These are phyloP conservation scores for Antrodiella citrinella DNA, from an alignment of 768 basidiomycete genomes.

Conservation along the genomic window DNA sequence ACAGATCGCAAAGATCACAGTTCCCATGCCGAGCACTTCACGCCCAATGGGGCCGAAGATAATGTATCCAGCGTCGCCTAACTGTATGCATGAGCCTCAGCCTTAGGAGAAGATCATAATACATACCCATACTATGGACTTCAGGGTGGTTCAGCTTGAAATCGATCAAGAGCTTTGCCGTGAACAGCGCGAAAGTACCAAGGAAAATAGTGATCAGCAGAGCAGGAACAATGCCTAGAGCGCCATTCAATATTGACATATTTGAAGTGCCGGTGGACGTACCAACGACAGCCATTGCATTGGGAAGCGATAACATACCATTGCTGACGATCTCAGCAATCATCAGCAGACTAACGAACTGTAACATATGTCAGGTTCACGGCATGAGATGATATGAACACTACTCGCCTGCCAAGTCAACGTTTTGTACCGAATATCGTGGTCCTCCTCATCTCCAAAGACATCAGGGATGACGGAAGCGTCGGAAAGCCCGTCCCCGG, in stretches of 20 bases:
- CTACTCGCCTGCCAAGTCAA: slow-evolving; percentile 39
- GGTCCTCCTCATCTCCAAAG: slow-evolving; percentile 34
- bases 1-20: slow-evolving; percentile 44
- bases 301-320: slow-evolving; percentile 46
- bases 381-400: too few relatives aligned
- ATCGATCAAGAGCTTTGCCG: slow-evolving; percentile 44
- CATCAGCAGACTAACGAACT: slow-evolving; percentile 46
- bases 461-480: slow-evolving; percentile 26
- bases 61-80: slow-evolving; percentile 45
- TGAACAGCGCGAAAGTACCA: slow-evolving; percentile 42
- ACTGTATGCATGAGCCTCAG: too few relatives aligned
- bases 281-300: slow-evolving; percentile 45
- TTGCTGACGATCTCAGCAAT: slow-evolving; percentile 52
- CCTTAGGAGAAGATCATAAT: too few relatives aligned
- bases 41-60: slow-evolving; percentile 39
- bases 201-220: slow-evolving; percentile 47
- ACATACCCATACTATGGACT: slow-evolving; percentile 45
- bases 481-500: not conserved
- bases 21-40: slow-evolving; percentile 37
- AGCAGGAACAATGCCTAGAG: slow-evolving; percentile 40
- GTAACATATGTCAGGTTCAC: not conserved
- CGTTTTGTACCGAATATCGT: slow-evolving; percentile 45
- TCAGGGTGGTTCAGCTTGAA: slow-evolving; percentile 49
- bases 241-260: not conserved
- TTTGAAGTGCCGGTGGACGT: slow-evolving; percentile 6